phyloP scores from a whole-genome alignment of 2,329 filamentous ascomycete species.

The Lecanosticta acicola region DNA sequence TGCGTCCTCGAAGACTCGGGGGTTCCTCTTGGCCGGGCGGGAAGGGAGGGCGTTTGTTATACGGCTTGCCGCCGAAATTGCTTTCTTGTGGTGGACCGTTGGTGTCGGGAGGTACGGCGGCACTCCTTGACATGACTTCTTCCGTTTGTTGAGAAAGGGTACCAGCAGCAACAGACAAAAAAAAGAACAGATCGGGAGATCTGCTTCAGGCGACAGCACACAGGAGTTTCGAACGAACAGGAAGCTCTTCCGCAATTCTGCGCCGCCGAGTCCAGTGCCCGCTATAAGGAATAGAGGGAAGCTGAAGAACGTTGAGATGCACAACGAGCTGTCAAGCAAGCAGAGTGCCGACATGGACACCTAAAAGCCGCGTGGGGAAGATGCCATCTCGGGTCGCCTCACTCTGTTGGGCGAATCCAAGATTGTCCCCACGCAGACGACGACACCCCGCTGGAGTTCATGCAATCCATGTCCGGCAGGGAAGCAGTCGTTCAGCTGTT shows the following conservation, averaged over 20 bases:
- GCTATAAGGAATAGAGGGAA: neutral
- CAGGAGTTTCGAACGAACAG: neutral
- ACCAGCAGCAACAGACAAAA: too few relatives aligned
- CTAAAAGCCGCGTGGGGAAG: neutral
- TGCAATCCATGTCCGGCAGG: neutral
- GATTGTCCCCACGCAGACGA: neutral
- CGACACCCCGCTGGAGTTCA: neutral
- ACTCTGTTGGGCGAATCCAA: neutral
- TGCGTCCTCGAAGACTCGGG: neutral
- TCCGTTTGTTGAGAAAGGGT: too few relatives aligned
- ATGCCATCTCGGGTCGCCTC: neutral
- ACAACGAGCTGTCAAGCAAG: neutral
- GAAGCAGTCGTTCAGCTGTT: neutral
- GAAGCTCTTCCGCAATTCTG: neutral
- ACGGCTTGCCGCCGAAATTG: neutral
- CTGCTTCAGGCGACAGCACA: neutral
- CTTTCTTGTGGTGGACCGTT: neutral
- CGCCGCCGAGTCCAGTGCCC: neutral
- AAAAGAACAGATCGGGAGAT: neutral
- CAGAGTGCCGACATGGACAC: neutral
- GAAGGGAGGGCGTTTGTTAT: neutral
- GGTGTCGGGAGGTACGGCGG: neutral
- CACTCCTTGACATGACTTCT: neutral
- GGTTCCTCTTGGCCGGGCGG: neutral
- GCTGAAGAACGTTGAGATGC: neutral